Percentiles rank a stretch among this genome's conserved stretches.
phyloP scores from a whole-genome alignment of 2,329 filamentous ascomycete species.

The Lecanicillium sp. region DNA sequence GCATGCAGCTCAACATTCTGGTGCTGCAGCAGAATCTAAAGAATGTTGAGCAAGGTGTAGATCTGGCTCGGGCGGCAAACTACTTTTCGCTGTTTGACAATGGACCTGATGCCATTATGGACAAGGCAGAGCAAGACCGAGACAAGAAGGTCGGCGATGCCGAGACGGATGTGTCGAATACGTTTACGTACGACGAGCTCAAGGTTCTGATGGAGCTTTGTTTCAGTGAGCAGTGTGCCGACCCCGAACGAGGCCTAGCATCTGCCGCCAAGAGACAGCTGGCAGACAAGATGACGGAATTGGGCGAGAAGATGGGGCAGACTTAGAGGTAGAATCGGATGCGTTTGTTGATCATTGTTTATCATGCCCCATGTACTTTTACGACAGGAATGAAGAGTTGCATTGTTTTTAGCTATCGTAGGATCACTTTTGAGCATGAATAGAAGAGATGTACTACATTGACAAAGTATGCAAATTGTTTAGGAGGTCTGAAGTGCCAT shows the following conservation, averaged over 20 bases:
- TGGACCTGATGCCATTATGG: slow-evolving; percentile 57
- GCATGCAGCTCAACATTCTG: slow-evolving; percentile 88
- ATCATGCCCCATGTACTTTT: too few relatives aligned
- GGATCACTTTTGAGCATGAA: too few relatives aligned
- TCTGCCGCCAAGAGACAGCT: slow-evolving; percentile 59
- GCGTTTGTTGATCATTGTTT: too few relatives aligned
- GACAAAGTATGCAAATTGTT: too few relatives aligned
- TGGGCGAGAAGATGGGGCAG: slow-evolving; percentile 69
- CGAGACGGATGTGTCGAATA: slow-evolving; percentile 25
- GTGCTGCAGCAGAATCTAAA: slow-evolving; percentile 96
- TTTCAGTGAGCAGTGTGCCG: slow-evolving; percentile 58
- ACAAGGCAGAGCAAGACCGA: slow-evolving; percentile 45
- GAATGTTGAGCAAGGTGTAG: slow-evolving; percentile 70
- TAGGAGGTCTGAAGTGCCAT: too few relatives aligned
- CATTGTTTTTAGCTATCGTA: too few relatives aligned
- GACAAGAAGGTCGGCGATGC: slow-evolving; percentile 24
- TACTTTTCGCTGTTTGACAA: slow-evolving; percentile 63
- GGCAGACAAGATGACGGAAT: slow-evolving; percentile 59
- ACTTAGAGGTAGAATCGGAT: slow-evolving; percentile 14
- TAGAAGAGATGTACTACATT: too few relatives aligned
- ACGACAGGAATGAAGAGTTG: too few relatives aligned
- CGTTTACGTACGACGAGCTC: slow-evolving; percentile 58
- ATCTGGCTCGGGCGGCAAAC: slow-evolving; percentile 52
- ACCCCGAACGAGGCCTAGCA: slow-evolving; percentile 59
- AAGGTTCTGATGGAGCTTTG: slow-evolving; percentile 58